Evolutionary conservation across 2,329 filamentous ascomycete species (phyloP), one percentile per base, ranked within the genome.

Genomic region (Apiospora marii): DNA sequence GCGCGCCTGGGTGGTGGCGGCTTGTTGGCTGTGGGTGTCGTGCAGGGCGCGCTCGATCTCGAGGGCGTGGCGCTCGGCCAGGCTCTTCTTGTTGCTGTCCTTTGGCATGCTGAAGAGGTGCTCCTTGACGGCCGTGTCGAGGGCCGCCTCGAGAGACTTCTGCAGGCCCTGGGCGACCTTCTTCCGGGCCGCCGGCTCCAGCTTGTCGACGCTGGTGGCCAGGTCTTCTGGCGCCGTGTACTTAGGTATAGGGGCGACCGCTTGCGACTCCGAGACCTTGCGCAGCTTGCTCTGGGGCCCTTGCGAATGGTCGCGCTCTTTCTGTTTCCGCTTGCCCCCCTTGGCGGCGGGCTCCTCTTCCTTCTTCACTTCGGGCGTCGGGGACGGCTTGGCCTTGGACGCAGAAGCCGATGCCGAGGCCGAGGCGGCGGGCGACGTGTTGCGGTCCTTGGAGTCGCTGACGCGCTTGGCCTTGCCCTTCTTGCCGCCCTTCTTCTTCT

Each of bases 1-100:
- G 75, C 94, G 91, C 77, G 95, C 89, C 82, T 98, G 90, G 19
- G 80, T 85, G 76, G 90, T 91, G 70, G 90, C 84, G 72, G 85
- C 84, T 34, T 86, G 84, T 46, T 83, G 84, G 0, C 86, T 84
- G 72, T 92, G 88, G 0, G 86, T 87, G 74, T 89, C 88, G 72
- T 87, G 85, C 19, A 92, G 88, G 4, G 90, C 90, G 77, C 94
- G 90, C 84, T 98, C 95, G 74, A 98, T 92, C 75, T 94, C 89
- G 37, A 98, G 84, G 19, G 93, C 93, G 67, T 95, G 88, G 30
- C 88, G 88, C 79, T 93, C 91, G 14, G 92, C 91, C 73, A 93
- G 85, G 13, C 87, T 87, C 68, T 92, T 90, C 19, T 89, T 85
- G 0, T 90, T 90, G 71, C 91, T 87, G 67, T 89, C 92, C 69